Evolutionary conservation across 75 land plant genomes (phyloP).

Genomic region (Cryptomeria japonica): DNA sequence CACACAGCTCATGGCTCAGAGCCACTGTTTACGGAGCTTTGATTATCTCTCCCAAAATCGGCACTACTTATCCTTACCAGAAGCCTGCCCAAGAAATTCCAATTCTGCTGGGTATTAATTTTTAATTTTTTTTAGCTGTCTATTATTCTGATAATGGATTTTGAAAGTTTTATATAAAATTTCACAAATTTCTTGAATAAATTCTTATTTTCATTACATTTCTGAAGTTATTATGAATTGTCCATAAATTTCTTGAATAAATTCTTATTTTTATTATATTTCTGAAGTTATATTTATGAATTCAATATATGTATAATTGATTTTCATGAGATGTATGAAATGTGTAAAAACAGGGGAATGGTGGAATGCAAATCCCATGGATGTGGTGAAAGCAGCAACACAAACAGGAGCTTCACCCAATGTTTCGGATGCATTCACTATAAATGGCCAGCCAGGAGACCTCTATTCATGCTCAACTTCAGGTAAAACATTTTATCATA

Average conservation of each 20-base stretch:
- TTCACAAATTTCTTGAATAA: no score
- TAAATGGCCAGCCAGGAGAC: constrained; percentile 46
- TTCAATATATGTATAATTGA: no score
- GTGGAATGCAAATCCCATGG: constrained; percentile 39
- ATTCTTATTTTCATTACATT: no score
- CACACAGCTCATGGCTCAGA: constrained; percentile 32
- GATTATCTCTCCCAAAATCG: constrained; percentile 16
- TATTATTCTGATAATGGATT: no score
- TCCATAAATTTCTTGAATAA: no score
- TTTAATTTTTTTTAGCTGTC: no score
- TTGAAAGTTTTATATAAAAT: no score
- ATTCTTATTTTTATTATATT: no score
- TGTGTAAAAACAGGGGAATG: constrained; percentile 35
- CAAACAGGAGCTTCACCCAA: constrained; percentile 23
- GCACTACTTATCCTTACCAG: constrained; percentile 20
- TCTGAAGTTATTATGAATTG: no score
- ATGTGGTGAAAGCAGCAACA: constrained; percentile 17
- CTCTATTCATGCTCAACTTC: constrained; percentile 31
- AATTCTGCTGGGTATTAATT: constrained; percentile 23
- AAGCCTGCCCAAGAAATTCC: constrained; percentile 7
- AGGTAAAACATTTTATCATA: constrained; percentile 6
- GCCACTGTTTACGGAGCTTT: constrained; percentile 42
- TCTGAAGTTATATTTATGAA: no score
- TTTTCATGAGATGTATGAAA: no score
- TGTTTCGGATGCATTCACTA: constrained; percentile 40